These are phyloP conservation scores for Chaetothyriales sp. DNA, from an alignment of 2,329 filamentous ascomycete species.

Conservation along the genomic window DNA sequence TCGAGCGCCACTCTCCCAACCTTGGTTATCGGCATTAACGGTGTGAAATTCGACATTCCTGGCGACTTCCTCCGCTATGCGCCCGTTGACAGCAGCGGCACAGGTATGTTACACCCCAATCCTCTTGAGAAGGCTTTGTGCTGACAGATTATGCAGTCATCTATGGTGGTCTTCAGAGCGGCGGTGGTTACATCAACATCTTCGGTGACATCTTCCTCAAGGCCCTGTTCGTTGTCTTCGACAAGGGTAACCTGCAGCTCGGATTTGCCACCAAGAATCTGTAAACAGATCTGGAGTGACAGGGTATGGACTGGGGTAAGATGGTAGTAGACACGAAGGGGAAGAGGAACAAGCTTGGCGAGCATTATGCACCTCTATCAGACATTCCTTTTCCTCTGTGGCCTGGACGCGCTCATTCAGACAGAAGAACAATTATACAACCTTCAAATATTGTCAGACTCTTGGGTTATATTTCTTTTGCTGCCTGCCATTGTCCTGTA, in stretches of 20 bases:
- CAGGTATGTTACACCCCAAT: conserved; percentile 7
- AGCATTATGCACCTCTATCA: too few species aligned
- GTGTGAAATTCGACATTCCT: conserved; percentile 36
- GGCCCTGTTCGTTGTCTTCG: conserved; percentile 59
- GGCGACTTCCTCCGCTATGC: conserved; percentile 38
- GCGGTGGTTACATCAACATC: conserved; percentile 45
- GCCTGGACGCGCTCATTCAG: too few species aligned
- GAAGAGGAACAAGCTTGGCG: too few species aligned
- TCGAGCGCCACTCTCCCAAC: conserved; percentile 37
- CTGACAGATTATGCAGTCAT: conserved; percentile 30
- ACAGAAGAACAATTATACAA: too few species aligned
- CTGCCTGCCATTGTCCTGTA: too few species aligned
- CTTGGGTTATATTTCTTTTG: too few species aligned
- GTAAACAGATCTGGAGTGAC: neutral
- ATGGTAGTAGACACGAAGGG: too few species aligned
- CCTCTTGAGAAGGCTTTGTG: neutral
- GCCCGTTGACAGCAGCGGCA: conserved; percentile 8
- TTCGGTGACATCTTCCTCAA: conserved; percentile 70
- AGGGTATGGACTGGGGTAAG: too few species aligned
- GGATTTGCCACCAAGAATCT: conserved; percentile 13
- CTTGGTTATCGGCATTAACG: conserved; percentile 38
- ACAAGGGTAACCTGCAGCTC: conserved; percentile 24
- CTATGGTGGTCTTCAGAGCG: conserved; percentile 61
- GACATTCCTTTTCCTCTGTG: too few species aligned
- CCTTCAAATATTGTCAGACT: too few species aligned